Base-by-base conservation (phyloP, 192 early-diverging fungal species). In the Pilaira anomala region DNA sequence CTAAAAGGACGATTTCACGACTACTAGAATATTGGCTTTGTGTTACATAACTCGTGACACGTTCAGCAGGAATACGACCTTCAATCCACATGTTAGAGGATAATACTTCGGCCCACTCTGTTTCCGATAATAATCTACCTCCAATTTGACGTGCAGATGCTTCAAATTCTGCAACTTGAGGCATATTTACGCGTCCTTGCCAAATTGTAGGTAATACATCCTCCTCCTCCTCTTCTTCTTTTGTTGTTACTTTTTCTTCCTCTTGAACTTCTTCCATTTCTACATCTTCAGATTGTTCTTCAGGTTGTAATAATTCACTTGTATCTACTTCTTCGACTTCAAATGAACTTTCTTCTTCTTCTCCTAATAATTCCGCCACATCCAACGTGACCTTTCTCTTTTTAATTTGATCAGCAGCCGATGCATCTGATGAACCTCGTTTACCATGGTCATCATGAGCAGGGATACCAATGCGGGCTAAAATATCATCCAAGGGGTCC, bases 111-210 rank as follows among this genome's bases (percentile, higher is more conserved):
- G 73, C 69, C 88, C 90, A 89, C 33, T 71, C 74, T 8, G 53
- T 11, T 1, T 70, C 65, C 28, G 71, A 67, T 22, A 87, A 62
- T 12, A 54, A 50, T 41, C 75, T 65, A 3, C 87, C 87, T 5
- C 81, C 85, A 16, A 90, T 72, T 69, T 89, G 88, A n/a, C 62
- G 44, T 4, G 85, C 85, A 2, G 56, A 30, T 0, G 82, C 82
- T 7, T 63, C 65, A 55, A 92, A 86, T 48, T 74, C 76, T 1
- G 80, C 80, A 13, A 91, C 87, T 22, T 84, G 77, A 0, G 76
- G 82, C 88, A 90, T 90, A 16, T 75, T 72, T 14, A 89, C 58
- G 2, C 67, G 65, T 5, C 90, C 90, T 18, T 72, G 62, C 90
- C 90, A 92, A 22, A 88, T 69, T 16, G 45, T 28, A 18, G 48